A percentile compares a stretch with the other conserved stretches of the same genome.
Conservation (phyloP, 148 eudicot genomes). For the Mesembryanthemum crystallinum region DNA sequence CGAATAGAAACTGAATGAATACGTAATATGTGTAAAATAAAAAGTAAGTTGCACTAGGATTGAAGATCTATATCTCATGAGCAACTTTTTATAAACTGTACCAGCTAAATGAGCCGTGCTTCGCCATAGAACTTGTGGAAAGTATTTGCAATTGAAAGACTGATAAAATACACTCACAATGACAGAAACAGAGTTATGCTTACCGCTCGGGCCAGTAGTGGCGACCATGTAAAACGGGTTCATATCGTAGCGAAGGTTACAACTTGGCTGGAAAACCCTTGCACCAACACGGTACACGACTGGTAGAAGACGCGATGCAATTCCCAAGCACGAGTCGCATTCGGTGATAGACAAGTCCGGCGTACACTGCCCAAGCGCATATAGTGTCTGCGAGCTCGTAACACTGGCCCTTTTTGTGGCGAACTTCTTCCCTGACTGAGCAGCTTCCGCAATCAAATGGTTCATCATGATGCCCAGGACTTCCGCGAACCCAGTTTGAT, state of each 20-base stretch:
- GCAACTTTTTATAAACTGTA: too few relatives aligned
- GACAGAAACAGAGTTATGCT: neutral
- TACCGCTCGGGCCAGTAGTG: neutral
- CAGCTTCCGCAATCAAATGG: neutral
- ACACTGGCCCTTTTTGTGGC: neutral
- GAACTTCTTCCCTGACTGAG: neutral
- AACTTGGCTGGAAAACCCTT: neutral
- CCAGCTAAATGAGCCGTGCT: too few relatives aligned
- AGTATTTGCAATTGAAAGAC: too few relatives aligned
- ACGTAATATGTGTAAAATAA: too few relatives aligned
- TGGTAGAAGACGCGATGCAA: neutral
- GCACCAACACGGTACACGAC: neutral
- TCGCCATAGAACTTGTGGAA: too few relatives aligned
- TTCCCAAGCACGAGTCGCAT: neutral
- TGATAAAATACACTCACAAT: neutral
- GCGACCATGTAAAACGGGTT: neutral
- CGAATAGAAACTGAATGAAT: too few relatives aligned
- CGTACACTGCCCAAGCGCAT: conserved; percentile 15
- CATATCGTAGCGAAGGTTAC: neutral
- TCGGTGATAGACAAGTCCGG: neutral
- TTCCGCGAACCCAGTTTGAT: neutral
- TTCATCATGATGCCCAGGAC: neutral
- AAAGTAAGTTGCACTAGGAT: too few relatives aligned
- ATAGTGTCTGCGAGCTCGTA: neutral
- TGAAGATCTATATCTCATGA: too few relatives aligned